These are phyloP conservation scores for Tirmania nivea DNA, from an alignment of 495 filamentous ascomycete species.

Conservation along the genomic window DNA sequence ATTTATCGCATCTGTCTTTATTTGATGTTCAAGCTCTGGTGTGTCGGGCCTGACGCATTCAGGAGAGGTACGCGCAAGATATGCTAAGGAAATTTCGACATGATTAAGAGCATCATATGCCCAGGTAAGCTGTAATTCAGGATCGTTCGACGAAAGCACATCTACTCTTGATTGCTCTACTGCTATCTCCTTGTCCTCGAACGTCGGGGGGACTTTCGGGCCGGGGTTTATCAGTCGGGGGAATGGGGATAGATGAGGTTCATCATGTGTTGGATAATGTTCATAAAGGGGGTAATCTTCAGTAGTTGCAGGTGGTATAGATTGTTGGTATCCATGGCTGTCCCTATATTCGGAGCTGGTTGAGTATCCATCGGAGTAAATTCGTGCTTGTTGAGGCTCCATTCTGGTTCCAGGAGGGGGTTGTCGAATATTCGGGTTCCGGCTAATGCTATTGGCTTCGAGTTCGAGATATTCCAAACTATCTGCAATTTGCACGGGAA, in stretches of 20 bases:
- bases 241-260: conserved; percentile 76
- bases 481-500: conserved; percentile 62
- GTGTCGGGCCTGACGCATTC: conserved; percentile 43
- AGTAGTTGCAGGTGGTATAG: conserved; percentile 19
- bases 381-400: conserved; percentile 19
- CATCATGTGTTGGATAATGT: conserved; percentile 31
- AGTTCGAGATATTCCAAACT: conserved; percentile 76
- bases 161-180: conserved; percentile 60
- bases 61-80: conserved; percentile 41
- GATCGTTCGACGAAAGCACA: conserved; percentile 83
- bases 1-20: conserved; percentile 73
- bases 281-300: conserved; percentile 25
- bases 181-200: conserved; percentile 78
- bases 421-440: conserved; percentile 16
- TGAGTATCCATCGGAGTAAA: conserved; percentile 17
- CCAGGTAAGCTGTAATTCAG: conserved; percentile 91
- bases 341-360: conserved; percentile 16
- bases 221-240: conserved; percentile 61
- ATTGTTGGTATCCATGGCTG: conserved; percentile 22
- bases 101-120: conserved; percentile 78
- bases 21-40: conserved; percentile 66
- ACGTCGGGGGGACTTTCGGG: conserved; percentile 78
- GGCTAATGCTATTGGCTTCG: conserved; percentile 30
- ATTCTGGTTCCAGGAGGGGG: conserved; percentile 22
- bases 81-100: conserved; percentile 61